Evolutionary conservation across 257 asterid genomes (phyloP), one percentile per base, ranked within the genome.

Genomic region (Solanum raphanifolium): DNA sequence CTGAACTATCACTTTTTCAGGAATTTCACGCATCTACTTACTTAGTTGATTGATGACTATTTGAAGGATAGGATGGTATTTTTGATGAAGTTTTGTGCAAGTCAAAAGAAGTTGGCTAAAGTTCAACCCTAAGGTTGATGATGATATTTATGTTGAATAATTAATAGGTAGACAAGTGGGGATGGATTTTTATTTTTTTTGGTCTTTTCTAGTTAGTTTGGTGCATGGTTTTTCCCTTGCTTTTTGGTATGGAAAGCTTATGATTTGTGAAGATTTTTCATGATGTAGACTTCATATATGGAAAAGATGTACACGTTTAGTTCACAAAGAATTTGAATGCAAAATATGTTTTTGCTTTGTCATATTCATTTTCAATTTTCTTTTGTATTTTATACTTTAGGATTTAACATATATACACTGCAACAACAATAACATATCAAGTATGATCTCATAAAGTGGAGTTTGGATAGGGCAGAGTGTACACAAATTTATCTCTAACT

Each of bases 61-160:
- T 62, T 10, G 69, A 18, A 95, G 93, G 66, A 86, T 94, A 11
- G 88, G 83, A 8, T 93, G 94, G 94, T 93, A 86, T 9, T 90
- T 93, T 94, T 87, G 31, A n/a, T 62, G 71, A 62, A 62, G 31
- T 35, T 89, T 4, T 91, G 90, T 83, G 0, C 0, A 92, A 89
- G 81, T 86, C 91, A 35, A 93, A 58, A 90, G 88, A 83, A 72
- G 86, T 94, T 91, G 93, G 93, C 27, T 92, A 2, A 75, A 75
- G 83, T 75, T 75, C 11, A 20, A 75, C 55, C n/a, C 46, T 38
- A 32, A 20, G 16, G 29, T 52, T 36, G 31, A 75, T 36, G 39
- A 15, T 69, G 83, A 75, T 73, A 73, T 18, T 73, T 34, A 38
- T 75, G 55, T 5, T 20, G 58, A 38, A 75, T 36, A 23, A 23